Base-by-base conservation (phyloP, 495 filamentous ascomycete genomes). In the Hyaloscypha hepaticicola region DNA sequence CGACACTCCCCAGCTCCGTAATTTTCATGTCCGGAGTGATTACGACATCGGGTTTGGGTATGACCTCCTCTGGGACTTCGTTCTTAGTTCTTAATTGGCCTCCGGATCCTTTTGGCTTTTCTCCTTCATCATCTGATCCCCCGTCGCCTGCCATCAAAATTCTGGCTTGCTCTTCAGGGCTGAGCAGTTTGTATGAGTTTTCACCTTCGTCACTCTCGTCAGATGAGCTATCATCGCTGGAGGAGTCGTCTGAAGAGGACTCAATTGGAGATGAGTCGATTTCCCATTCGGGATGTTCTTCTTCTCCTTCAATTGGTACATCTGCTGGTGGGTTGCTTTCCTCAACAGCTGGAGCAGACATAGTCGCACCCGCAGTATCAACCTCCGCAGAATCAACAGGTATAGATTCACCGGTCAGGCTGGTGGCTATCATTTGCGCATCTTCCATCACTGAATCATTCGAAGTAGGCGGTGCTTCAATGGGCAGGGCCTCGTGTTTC, bases 11-110 rank as follows among this genome's bases (percentile, higher is more conserved):
- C 11, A 98, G 81, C 50, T 84, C 80, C 28, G 85, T 82, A 55
- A 96, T 87, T 58, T 84, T 82, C 85, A 88, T 93, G 14, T 92
- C 87, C 2, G 84, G 80, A 0, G 86, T 92, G 34, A 98, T 81
- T 9, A 72, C 77, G 34, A 97, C 78, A 57, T 91, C 82, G 0
- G 95, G 93, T 63, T 90, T 89, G 1, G 88, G 86, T 12, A 89
- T 78, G 12, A 84, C 76, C 27, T 88, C 85, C 41, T 92, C 89
- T 1, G 79, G 75, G 5, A 88, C 63, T 72, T 97, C 91, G 69
- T 96, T 90, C 67, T 90, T 82, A 2, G 90, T 91, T 66, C 87
- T 82, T 49, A 92, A 74, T 16, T 80, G 78, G 3, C 78, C 80
- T 29, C 73, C 72, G 22, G 70, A 76, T 65, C 58, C 77, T 58